Conservation (phyloP, 73 alveolate species). For the Paramecium primaurelia region DNA sequence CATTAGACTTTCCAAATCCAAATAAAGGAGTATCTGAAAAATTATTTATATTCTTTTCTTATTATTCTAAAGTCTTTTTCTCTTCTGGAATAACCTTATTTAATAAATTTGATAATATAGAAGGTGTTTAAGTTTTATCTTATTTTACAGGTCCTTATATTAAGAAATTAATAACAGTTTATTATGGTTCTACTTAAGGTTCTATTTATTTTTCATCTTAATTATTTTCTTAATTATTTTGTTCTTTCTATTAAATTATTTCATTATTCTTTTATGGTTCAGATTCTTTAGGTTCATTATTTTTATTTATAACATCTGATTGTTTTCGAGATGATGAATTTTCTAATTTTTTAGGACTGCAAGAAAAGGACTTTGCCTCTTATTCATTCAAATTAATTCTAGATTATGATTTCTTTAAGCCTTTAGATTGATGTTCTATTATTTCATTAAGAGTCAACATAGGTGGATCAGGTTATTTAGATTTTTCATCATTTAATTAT, state of each 20-base stretch:
- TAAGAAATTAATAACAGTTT: neutral
- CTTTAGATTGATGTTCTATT: neutral
- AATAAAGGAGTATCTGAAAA: neutral
- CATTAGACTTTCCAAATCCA: neutral
- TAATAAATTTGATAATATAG: neutral
- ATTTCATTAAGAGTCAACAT: neutral
- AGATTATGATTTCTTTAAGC: neutral
- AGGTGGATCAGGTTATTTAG: neutral
- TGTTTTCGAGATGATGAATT: neutral
- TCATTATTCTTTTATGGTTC: neutral
- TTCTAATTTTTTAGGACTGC: neutral
- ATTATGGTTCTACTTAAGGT: neutral
- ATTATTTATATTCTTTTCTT: neutral
- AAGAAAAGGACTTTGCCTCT: neutral
- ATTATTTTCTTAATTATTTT: neutral
- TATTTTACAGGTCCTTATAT: neutral
- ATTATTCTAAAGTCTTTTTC: neutral
- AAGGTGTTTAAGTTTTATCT: neutral
- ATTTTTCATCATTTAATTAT: neutral
- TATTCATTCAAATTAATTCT: neutral
- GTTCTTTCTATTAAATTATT: neutral
- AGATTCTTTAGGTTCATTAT: neutral
- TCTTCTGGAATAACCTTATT: neutral
- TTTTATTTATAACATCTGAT: neutral
- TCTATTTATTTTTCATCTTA: neutral